Conservation (phyloP, 1,284 basidiomycete genomes). For the Cryptococcus sp. region DNA sequence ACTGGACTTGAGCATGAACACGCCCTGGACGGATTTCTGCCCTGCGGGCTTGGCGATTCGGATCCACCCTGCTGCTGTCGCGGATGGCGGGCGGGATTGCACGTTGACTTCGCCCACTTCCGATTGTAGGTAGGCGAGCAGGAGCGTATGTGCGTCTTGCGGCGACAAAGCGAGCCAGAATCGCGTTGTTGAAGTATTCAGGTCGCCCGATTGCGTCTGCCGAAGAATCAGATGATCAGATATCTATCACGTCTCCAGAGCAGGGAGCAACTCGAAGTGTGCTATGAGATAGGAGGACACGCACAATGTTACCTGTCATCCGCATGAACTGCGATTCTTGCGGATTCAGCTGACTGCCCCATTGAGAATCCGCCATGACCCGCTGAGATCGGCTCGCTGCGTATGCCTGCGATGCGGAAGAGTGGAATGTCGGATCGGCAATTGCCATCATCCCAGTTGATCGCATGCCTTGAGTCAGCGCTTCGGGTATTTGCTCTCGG, state of each 20-base stretch:
- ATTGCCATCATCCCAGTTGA: slow-evolving; percentile 68
- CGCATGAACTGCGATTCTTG: slow-evolving; percentile 53
- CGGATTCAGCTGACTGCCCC: slow-evolving; percentile 40
- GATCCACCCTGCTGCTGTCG: slow-evolving; percentile 15
- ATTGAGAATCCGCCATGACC: slow-evolving; percentile 39
- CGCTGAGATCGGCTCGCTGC: slow-evolving; percentile 39
- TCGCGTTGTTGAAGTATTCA: slow-evolving; percentile 44
- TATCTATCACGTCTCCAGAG: too few species aligned
- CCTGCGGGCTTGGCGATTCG: slow-evolving; percentile 43
- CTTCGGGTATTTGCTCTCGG: slow-evolving; percentile 65
- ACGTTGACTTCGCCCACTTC: slow-evolving; percentile 34
- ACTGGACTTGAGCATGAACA: slow-evolving; percentile 30
- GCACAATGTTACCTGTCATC: slow-evolving; percentile 49
- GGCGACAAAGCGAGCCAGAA: slow-evolving; percentile 47
- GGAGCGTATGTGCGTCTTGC: slow-evolving; percentile 29
- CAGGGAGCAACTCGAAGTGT: too few species aligned
- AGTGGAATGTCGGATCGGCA: slow-evolving; percentile 60
- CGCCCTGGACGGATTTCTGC: slow-evolving; percentile 38
- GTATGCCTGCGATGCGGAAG: slow-evolving; percentile 39
- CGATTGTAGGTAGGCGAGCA: slow-evolving; percentile 28
- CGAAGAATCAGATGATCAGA: too few species aligned
- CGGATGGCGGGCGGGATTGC: not conserved
- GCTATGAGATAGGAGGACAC: slow-evolving; percentile 7
- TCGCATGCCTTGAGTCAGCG: slow-evolving; percentile 68
- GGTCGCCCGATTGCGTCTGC: slow-evolving; percentile 48